Evolutionary conservation across 2,329 filamentous ascomycete genomes (phyloP).

Genomic region (Alternaria triticina): DNA sequence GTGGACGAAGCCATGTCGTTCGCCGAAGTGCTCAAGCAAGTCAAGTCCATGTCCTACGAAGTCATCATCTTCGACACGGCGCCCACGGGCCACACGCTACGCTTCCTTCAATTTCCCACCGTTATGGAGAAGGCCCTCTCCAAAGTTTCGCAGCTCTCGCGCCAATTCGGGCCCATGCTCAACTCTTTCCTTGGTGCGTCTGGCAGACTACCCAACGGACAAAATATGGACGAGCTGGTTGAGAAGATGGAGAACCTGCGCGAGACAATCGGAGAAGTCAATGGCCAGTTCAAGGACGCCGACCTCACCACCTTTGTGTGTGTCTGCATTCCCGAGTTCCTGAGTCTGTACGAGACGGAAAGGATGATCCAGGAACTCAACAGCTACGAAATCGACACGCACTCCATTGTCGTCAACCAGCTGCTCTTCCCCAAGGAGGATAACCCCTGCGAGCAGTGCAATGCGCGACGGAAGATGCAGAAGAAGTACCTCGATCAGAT

Average conservation of each 20-base stretch:
- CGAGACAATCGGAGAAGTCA: constrained; percentile 93
- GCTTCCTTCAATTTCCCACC: constrained; percentile 97
- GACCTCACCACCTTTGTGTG: constrained; percentile 96
- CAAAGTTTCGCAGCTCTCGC: constrained; percentile 92
- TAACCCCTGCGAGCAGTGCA: constrained; percentile 93
- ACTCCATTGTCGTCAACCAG: constrained; percentile 98
- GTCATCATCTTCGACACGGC: constrained; percentile 99
- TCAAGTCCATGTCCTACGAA: constrained; percentile 98
- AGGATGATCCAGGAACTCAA: constrained; percentile 99
- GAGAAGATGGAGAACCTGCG: constrained; percentile 93
- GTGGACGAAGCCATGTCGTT: constrained; percentile 99
- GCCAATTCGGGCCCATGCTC: constrained; percentile 93
- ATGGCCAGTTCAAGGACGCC: constrained; percentile 97
- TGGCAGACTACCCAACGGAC: constrained; percentile 84
- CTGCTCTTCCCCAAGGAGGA: constrained; percentile 87
- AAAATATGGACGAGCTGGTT: constrained; percentile 89
- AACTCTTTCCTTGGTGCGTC: constrained; percentile 86
- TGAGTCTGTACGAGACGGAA: constrained; percentile 97
- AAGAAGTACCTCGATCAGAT: constrained; percentile 99
- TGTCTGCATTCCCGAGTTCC: constrained; percentile 96
- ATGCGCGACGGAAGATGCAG: constrained; percentile 95
- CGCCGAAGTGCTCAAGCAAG: constrained; percentile 97
- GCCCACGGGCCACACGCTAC: constrained; percentile 95
- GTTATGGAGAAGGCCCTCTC: constrained; percentile 98
- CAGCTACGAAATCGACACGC: constrained; percentile 92